Conservation (phyloP, 176 grass and related monocot species). For the Paspalum vaginatum region DNA sequence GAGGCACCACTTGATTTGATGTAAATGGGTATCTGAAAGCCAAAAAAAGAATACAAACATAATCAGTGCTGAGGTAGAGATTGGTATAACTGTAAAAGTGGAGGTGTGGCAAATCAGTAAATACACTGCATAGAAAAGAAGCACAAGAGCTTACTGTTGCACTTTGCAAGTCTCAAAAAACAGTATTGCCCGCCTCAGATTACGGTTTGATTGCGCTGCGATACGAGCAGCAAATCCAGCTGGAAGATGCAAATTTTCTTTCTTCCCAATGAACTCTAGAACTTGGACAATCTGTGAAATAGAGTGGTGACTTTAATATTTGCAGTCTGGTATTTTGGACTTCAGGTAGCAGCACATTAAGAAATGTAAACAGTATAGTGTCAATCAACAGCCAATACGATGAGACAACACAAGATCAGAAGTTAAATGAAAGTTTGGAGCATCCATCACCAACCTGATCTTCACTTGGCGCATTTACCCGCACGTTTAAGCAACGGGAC, state of each 20-base stretch:
- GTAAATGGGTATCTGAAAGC: slow-evolving; percentile 85
- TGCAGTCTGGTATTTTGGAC: background rate
- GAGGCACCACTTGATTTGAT: slow-evolving; percentile 72
- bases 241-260: slow-evolving; percentile 88
- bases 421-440: background rate
- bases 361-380: background rate
- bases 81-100: background rate
- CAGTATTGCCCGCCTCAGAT: slow-evolving; percentile 91
- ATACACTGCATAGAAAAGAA: slow-evolving; percentile 4
- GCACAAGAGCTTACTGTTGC: slow-evolving; percentile 69
- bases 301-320: background rate
- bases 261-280: slow-evolving; percentile 94
- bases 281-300: slow-evolving; percentile 76
- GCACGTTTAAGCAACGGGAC: slow-evolving; percentile 87
- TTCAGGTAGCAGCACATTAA: background rate
- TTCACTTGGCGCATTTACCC: slow-evolving; percentile 83
- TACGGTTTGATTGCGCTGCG: slow-evolving; percentile 81
- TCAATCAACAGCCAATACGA: slow-evolving; percentile 1
- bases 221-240: slow-evolving; percentile 75
- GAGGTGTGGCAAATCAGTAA: background rate
- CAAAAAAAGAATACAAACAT: slow-evolving; percentile 28
- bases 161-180: slow-evolving; percentile 98
- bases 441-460: slow-evolving; percentile 68
- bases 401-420: background rate
- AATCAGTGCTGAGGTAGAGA: slow-evolving; percentile 11